Base-by-base conservation (phyloP, 202 grass and related monocot species). In the Saccharum hybrid region DNA sequence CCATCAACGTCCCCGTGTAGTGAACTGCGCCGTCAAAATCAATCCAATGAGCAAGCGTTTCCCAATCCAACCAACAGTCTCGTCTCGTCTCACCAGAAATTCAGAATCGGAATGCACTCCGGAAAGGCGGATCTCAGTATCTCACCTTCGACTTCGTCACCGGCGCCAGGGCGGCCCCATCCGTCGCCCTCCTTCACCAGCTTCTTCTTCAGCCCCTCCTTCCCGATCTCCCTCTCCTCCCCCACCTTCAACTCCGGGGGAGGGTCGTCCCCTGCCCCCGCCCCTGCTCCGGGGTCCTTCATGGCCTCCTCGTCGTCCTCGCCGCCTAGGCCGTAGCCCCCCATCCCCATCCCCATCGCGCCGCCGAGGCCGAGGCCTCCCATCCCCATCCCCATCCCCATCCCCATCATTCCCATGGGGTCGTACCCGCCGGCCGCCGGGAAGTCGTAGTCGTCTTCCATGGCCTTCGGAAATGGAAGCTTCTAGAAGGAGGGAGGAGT, bases 121-220 rank as follows among this genome's bases (percentile, higher is more conserved):
- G 40, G 72, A 33, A 22, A 74, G 1, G 16, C 31, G 40, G 48
- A 43, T 72, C 10, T 60, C 56, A 10, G 52, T 57, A 59, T 57
- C 56, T 56, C 78, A 93, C 93, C 93, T 93, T 93, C 60, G 48
- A 93, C 93, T 70, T 96, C 93, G 82, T 96, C 90, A 63, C 93
- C 88, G 45, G 22, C 72, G 69, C 56, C 81, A 15, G 93, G 93
- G 22, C 33, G 79, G 7, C 62, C 78, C 81, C 60, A 86, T 26
- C 93, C 84, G 26, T 89, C 84, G 2, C 93, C 93, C 63, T 96
- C 88, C 59, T 85, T 89, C 13, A 93, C 71, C 5, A 93, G 83
- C 86, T 69, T 91, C 83, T 96, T 96, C 81, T 82, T 92, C 7
- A 96, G 81, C 8, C 90, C 93, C 80, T 90, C 77, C 80, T 96